Conservation (phyloP, 768 basidiomycete species). For the Mycena metata region DNA sequence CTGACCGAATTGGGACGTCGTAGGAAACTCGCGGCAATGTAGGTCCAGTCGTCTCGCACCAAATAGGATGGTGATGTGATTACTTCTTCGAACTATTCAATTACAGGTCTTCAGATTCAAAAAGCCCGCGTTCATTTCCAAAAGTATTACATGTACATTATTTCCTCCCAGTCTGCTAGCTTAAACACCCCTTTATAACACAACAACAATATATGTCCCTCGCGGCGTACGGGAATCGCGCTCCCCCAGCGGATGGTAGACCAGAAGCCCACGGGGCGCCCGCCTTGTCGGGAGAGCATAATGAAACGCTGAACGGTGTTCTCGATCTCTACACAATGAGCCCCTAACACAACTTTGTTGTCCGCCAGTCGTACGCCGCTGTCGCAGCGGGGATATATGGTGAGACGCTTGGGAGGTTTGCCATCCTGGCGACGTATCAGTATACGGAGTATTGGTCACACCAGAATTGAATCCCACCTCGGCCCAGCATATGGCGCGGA, state of each 20-base stretch:
- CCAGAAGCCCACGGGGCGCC: neutral
- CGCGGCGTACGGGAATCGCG: neutral
- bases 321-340: neutral
- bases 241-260: neutral
- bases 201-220: neutral
- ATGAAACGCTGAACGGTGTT: conserved; percentile 1
- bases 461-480: no score
- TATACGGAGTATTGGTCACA: no score
- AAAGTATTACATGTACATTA: no score
- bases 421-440: neutral
- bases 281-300: neutral
- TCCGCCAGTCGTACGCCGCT: neutral
- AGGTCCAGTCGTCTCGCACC: no score
- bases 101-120: no score
- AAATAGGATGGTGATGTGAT: no score
- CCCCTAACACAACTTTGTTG: conserved; percentile 2
- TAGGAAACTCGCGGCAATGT: no score
- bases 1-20: no score
- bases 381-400: neutral
- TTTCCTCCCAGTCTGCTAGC: neutral
- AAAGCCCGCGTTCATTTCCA: no score
- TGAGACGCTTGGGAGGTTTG: neutral
- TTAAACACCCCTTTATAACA: neutral
- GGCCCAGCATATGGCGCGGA: no score
- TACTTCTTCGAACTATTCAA: no score